Percentiles rank a stretch among this genome's conserved stretches.
phyloP scores from a whole-genome alignment of 345 rosid genomes.

The Euphorbia peplus region DNA sequence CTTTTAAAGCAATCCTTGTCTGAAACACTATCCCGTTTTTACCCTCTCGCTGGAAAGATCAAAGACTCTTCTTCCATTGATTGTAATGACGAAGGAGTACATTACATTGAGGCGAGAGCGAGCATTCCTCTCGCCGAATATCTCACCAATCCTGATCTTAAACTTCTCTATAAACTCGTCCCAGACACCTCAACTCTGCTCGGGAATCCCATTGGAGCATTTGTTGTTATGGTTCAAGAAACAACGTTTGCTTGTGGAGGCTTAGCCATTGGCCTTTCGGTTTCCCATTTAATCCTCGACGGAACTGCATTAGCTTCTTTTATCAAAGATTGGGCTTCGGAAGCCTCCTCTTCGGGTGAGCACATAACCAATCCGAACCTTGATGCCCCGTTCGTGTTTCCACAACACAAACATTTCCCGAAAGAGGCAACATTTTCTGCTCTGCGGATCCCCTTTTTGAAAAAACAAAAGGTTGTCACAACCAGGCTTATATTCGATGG shows the following conservation, averaged over 20 bases:
- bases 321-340: slow-evolving; percentile 33
- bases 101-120: slow-evolving; percentile 3
- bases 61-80: slow-evolving; percentile 7
- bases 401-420: neutral
- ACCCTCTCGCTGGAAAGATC: slow-evolving; percentile 11
- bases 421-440: neutral
- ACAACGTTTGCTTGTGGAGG: slow-evolving; percentile 40
- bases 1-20: slow-evolving; percentile 15
- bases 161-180: neutral
- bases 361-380: slow-evolving; percentile 31
- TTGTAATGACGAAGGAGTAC: slow-evolving; percentile 2
- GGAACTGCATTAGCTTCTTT: slow-evolving; percentile 33
- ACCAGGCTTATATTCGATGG: slow-evolving; percentile 43
- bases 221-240: slow-evolving; percentile 17
- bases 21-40: slow-evolving; percentile 1
- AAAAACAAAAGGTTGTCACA: slow-evolving; percentile 11
- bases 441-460: neutral
- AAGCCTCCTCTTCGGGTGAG: too few relatives aligned
- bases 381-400: slow-evolving; percentile 29
- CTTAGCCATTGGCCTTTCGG: slow-evolving; percentile 26
- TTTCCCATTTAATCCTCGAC: slow-evolving; percentile 43
- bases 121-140: too few relatives aligned
- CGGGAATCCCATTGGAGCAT: neutral
- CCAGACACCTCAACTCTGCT: too few relatives aligned
- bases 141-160: slow-evolving; percentile 12